Base-by-base conservation (phyloP, 192 early-diverging fungal genomes). In the Coemansia sp. region DNA sequence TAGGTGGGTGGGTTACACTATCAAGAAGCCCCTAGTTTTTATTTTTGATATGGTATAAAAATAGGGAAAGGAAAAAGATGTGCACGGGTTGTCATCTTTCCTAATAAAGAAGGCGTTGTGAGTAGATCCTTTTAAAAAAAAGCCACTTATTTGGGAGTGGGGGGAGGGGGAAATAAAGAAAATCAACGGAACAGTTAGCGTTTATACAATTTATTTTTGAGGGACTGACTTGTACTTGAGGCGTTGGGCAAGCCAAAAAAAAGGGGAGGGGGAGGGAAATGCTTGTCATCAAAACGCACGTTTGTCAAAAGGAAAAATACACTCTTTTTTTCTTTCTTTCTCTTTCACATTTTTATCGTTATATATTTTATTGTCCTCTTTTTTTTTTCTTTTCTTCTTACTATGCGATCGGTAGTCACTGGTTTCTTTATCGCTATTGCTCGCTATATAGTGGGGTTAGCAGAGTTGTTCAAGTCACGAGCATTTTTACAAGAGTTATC, bases 401-500 rank as follows among this genome's bases (percentile, higher is more conserved):
- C 57, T 59, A 60, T 60, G 57, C 57, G 57, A 60, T 60, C 57
- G 33, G 57, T 57, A 57, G 27, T 60, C 31, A 60, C 57, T 18
- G 57, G 57, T 6, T 31, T 33, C 15, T 60, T 15, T 36, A 42
- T 41, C 36, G 41, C 24, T 9, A 20, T 42, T 22, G 38, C 41
- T 15, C 57, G 57, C 46, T n/a, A 66, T 65, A 18, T 5, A 12
- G 64, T 71, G 63, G 61, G 24, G 3, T 12, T 65, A 27, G 13
- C 20, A 2, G 73, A 57, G 49, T 40, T 78, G 38, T 31, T 65
- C 36, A 59, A 16, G 42, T 66, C 77, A 9, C 66, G 11, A 8
- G 52, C 60, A n/a, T 84, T 84, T 57, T 8, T 54, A n/a, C 66
- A 29, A 16, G 85, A 86, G 47, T 42, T 82, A 8, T 12, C 22